Evolutionary conservation across 805 yeast species (phyloP), one percentile per base, ranked within the genome.

Genomic region (Saitoella complicata): DNA sequence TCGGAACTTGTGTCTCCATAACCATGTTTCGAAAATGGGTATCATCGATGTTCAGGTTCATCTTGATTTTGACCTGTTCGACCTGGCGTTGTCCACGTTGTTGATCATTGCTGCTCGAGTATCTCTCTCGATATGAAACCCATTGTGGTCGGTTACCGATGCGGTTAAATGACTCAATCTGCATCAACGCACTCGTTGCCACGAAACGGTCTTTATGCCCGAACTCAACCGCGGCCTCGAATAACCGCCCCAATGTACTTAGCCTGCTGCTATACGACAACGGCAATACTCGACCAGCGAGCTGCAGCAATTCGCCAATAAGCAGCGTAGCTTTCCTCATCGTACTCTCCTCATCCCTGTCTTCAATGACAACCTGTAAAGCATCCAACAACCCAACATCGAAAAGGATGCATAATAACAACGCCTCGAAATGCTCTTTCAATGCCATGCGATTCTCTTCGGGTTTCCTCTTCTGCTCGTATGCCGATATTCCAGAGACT

Each of bases 1-100:
- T 70, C 37, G 85, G 60, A 1, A 91, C 86, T 50, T 70, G 76
- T 0, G 94, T 76, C 41, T 78, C 78, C 31, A 65, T 63, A 5
- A 91, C 67, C 62, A 82, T 65, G 44, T 71, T 68, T 51, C 79
- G 77, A 55, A 87, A 73, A 45, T 77, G 78, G 0, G 65, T 50
- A 42, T 84, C 95, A 53, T 81, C 91, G 38, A 73, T 65, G 45
- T 57, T 61, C 7, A 59, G 53, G 5, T 67, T 67, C 49, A 62
- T 55, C 38, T 61, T 56, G 38, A 61, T 48, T 42, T 55, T 49
- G 54, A 50, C 7, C 51, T 49, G 45, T 7, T 32, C 39, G 9
- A 35, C 39, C 32, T 44, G 46, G 30, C 46, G 8, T 37, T 41
- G 44, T n/a, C 39, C 37, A 13, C 42, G 45, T 32, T 11, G 10